Base-by-base conservation (phyloP, 1,284 basidiomycete genomes). In the Golubevia pallescens region DNA sequence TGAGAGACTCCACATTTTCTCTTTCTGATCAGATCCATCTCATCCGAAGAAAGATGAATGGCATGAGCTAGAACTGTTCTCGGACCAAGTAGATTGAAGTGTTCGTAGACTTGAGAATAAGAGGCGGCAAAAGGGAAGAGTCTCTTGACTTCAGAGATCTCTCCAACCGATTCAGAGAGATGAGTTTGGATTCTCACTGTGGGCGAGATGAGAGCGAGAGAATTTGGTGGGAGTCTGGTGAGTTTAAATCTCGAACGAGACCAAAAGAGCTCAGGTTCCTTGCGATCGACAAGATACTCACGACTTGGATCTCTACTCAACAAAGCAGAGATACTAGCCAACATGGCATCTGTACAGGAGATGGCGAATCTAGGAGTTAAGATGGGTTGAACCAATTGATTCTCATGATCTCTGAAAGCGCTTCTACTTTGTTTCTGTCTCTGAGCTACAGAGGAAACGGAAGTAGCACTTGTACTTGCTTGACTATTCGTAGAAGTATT, bases 331-430 rank as follows among this genome's bases (percentile, higher is more conserved):
- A 98, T 88, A 5, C 87, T 86, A 0, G 79, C 63, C 57, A 98
- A 89, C 48, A 97, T 90, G n/a, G 90, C 88, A 13, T 89, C 86
- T 0, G 94, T 91, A 86, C 94, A 96, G n/a, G 92, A 91, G 70
- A 99, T 92, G 28, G 96, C 95, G 86, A 99, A 98, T 19, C 95
- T 92, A 19, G 96, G 96, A 0, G 96, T 98, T 56, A 98, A 87
- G 79, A 96, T 91, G 0, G 95, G 95, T 66, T 93, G 92, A 4
- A 98, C 92, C 16, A 95, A 90, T 5, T 87, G 80, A 32, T 64
- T 73, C 3, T 61, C 42, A 48, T 48, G 28, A n/a, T n/a, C 20
- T 28, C 20, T 48, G 10, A 5, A 20, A 16, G 21, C 14, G 23
- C 20, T 16, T 16, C n/a, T 32, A 32, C 13, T 23, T 1, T 10